phyloP scores from a whole-genome alignment of 805 yeast genomes.

The Citeromyces nyonsensis region DNA sequence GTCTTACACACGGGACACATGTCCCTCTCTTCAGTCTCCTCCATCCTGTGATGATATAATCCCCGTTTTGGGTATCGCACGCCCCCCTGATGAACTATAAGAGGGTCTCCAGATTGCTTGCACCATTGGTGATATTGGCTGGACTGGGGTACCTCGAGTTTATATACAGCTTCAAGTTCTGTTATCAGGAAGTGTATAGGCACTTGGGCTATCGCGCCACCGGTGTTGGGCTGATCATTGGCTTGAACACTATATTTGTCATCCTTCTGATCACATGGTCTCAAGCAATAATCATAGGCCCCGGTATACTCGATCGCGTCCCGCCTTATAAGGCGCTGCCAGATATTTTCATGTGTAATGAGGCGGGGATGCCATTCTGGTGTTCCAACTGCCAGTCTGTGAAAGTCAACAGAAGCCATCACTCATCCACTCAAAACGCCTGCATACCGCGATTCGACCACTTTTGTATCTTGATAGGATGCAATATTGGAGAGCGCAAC shows the following conservation, averaged over 20 bases:
- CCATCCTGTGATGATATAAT: background rate
- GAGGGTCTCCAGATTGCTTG: background rate
- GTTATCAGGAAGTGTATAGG: slow-evolving; percentile 19
- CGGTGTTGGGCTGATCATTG: slow-evolving; percentile 16
- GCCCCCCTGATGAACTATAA: too few species aligned
- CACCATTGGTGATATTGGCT: slow-evolving; percentile 2
- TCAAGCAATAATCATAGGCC: slow-evolving; percentile 30
- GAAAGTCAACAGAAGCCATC: slow-evolving; percentile 58
- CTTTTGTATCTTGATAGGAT: slow-evolving; percentile 67
- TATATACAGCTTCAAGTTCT: slow-evolving; percentile 12
- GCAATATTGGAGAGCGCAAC: slow-evolving; percentile 55
- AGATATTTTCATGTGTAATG: slow-evolving; percentile 47
- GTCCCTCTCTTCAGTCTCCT: too few species aligned
- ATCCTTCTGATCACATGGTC: slow-evolving; percentile 24
- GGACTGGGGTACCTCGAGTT: slow-evolving; percentile 13
- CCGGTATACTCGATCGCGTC: slow-evolving; percentile 29
- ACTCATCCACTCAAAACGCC: slow-evolving; percentile 32
- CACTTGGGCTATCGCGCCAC: slow-evolving; percentile 18
- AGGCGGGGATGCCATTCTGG: slow-evolving; percentile 63
- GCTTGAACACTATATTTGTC: slow-evolving; percentile 12
- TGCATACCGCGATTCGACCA: slow-evolving; percentile 78
- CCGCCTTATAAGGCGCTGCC: slow-evolving; percentile 33
- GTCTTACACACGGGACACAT: slow-evolving; percentile 92
- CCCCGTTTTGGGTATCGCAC: slow-evolving; percentile 1
- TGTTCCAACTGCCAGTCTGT: slow-evolving; percentile 53